A percentile compares a stretch with the other conserved stretches of the same genome.
These are phyloP conservation scores for Buxus sempervirens DNA, from an alignment of 164 flowering plant species.

Conservation along the genomic window DNA sequence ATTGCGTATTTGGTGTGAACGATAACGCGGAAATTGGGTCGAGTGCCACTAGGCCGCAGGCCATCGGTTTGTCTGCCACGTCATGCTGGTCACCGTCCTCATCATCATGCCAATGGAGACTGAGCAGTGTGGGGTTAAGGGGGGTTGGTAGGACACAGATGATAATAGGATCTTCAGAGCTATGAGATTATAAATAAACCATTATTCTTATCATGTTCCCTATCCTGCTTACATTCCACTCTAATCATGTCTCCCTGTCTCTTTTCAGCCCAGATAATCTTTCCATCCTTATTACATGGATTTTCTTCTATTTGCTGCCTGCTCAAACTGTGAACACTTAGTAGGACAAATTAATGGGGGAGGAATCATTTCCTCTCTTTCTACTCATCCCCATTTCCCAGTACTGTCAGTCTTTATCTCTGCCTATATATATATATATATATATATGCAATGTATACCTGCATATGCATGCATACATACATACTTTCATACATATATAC, in stretches of 20 bases:
- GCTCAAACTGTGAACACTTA: not conserved
- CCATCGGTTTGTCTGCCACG: slow-evolving; percentile 1
- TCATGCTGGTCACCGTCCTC: slow-evolving; percentile 13
- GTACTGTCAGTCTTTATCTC: not conserved
- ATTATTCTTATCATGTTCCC: slow-evolving; percentile 41
- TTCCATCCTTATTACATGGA: not conserved
- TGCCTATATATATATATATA: too few relatives aligned
- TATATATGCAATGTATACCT: not conserved
- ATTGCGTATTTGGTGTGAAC: slow-evolving; percentile 13
- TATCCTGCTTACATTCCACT: slow-evolving; percentile 28
- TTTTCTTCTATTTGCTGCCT: too few relatives aligned
- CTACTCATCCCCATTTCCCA: not conserved
- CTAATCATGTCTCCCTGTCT: slow-evolving; percentile 35
- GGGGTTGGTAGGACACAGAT: slow-evolving; percentile 24
- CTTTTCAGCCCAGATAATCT: slow-evolving; percentile 3
- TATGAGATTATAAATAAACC: slow-evolving; percentile 16
- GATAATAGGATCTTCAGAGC: slow-evolving; percentile 14
- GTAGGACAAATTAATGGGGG: not conserved
- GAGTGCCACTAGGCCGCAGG: not conserved
- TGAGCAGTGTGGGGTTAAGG: not conserved
- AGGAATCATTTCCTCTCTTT: not conserved
- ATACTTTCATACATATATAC: too few relatives aligned
- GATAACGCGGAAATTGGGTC: slow-evolving; percentile 6
- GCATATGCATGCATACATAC: too few relatives aligned
- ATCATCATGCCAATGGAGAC: slow-evolving; percentile 22